Base-by-base conservation (phyloP, 208 protist species). In the Crithidia brevicula region DNA sequence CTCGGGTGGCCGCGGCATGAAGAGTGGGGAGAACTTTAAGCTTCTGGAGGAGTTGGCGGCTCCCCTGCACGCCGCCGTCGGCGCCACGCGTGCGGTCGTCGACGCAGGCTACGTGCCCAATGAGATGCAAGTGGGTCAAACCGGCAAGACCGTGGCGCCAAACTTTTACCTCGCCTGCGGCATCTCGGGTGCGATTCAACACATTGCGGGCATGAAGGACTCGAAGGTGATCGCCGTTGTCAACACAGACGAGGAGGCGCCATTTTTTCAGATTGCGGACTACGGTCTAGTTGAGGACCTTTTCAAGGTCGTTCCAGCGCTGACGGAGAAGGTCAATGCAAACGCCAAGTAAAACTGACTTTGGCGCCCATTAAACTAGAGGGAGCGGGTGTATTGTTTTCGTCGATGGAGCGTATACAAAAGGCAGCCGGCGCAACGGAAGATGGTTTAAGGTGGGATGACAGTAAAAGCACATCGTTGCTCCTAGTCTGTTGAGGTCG, bases 181-280 rank as follows among this genome's bases (percentile, higher is more conserved):
- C 57, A 97, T 99, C 59, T 98, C 92, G 43, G 98, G 98, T 47
- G 97, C 97, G 4, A 98, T 99, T 72, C 97, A 97, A 80, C 88
- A 96, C 72, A 76, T 99, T 9, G 97, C 98, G 2, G 98, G 98
- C 63, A 99, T 99, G 98, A 99, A 99, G 86, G 98, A 99, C 86
- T 96, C 87, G 63, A 99, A 99, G 88, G 90, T 93, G 22, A 98
- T 98, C 69, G 96, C 95, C 1, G 93, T 95, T 25, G 93, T 98
- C 68, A 99, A 99, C 91, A 99, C 98, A 64, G 98, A 99, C 72
- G 75, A 88, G 34, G 98, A 99, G 15, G 98, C 98, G 4, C 98
- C 98, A 33, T 99, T 99, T 72, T 99, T 99, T 83, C 94, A 98
- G 79, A 88, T 97, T 42, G 94, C 97, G 5, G 98, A 99, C 87